Evolutionary conservation across 192 early-diverging fungal genomes (phyloP), one percentile per base, ranked within the genome.

Genomic region (Spinellus fusiger): DNA sequence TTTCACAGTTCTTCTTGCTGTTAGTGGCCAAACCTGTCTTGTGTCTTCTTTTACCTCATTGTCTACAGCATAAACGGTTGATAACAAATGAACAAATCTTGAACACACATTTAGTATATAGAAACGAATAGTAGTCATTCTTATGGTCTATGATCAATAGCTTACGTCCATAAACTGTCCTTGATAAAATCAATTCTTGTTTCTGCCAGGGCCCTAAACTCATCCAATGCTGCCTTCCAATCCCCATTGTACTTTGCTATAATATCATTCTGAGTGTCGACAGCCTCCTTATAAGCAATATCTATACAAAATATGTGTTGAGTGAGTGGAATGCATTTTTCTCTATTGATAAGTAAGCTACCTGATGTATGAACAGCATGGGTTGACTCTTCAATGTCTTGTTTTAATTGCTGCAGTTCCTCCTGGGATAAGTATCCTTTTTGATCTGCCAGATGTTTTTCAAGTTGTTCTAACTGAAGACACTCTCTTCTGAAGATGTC

Each of bases 1-100:
- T 73, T 65, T 89, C 88, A 64, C 85, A 87, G 13, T 84, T 83
- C 75, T 81, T n/a, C n/a, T n/a, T n/a, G n/a, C n/a, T n/a, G n/a
- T n/a, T n/a, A n/a, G n/a, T n/a, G n/a, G n/a, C n/a, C n/a, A n/a
- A n/a, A n/a, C n/a, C n/a, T n/a, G n/a, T n/a, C n/a, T n/a, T n/a
- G n/a, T n/a, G n/a, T n/a, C n/a, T n/a, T n/a, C n/a, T 15, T 33
- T 60, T 57, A 81, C 80, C 67, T 89, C 84, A 64, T 91, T 85
- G 53, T 91, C 88, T 20, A 81, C 73, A 18, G 85, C 82, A 44
- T 78, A 87, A 5, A 75, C 65, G 54, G 73, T 81, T 5, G 86
- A 85, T 10, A 89, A 79, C 46, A 91, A 77, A 59, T 89, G 89
- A 23, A 86, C 82, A 57, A 62, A 71, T 38, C 68, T 69, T 16